Conservation (phyloP, 164 flowering plant genomes). For the Brasenia schreberi region DNA sequence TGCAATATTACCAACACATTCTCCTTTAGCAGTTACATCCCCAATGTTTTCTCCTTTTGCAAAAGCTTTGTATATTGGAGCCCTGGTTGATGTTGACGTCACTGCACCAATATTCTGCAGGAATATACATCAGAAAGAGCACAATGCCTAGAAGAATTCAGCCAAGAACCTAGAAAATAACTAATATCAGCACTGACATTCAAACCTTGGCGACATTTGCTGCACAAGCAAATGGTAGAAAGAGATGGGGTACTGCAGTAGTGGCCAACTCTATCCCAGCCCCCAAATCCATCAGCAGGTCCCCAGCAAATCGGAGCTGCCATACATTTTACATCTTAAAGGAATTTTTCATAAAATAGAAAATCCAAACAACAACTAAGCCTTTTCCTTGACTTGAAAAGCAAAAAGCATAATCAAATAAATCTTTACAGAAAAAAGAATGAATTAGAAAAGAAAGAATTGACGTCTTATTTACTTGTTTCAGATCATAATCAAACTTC, state of each 20-base stretch:
- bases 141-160: background rate
- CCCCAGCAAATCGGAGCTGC: slow-evolving; percentile 92
- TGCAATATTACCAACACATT: slow-evolving; percentile 95
- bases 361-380: too few species aligned
- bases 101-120: slow-evolving; percentile 92
- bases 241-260: slow-evolving; percentile 88
- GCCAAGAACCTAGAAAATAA: too few species aligned
- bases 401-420: background rate
- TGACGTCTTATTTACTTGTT: slow-evolving; percentile 44
- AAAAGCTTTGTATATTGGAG: slow-evolving; percentile 98
- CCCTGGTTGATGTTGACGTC: slow-evolving; percentile 95
- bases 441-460: background rate
- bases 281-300: slow-evolving; percentile 96
- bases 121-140: background rate
- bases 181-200: background rate
- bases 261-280: slow-evolving; percentile 95
- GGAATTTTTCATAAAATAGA: background rate
- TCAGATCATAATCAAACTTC: slow-evolving; percentile 96
- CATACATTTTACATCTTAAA: slow-evolving; percentile 6
- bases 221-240: slow-evolving; percentile 96
- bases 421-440: slow-evolving; percentile 1
- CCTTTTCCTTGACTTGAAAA: background rate
- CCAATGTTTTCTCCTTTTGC: slow-evolving; percentile 98
- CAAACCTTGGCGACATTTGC: slow-evolving; percentile 91
- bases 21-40: slow-evolving; percentile 99